Evolutionary conservation across 345 rosid genomes (phyloP), one percentile per base, ranked within the genome.

Genomic region (Rhodamnia rubescens): DNA sequence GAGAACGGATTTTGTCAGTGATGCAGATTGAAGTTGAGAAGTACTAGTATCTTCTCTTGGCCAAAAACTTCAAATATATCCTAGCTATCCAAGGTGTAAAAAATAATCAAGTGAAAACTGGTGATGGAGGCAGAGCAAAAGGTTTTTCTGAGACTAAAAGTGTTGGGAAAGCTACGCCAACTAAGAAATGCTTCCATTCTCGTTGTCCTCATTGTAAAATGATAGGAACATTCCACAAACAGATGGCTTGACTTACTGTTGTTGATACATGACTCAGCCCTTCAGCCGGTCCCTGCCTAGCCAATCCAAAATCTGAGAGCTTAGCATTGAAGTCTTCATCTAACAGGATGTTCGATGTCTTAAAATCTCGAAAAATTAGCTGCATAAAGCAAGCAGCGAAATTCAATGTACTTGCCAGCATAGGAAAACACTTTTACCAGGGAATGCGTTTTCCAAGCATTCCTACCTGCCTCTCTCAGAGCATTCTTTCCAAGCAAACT

Each of bases 231-330:
- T 69, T 44, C 78, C 47, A 36, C 47, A 36, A 18, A 69, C 78
- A 42, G 78, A 24, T 50, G 53, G 42, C 15, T 50, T 16, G 80
- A 89, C 98, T 93, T 90, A 95, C 99, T 80, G 95, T 75, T 85
- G 98, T 95, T 15, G 98, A 95, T 85, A 97, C 93, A 90, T 97
- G 98, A 64, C 96, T 94, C 51, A 89, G 92, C 83, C 98, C 98
- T 88, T 95, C 95, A 12, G 96, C 91, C 32, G 99, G 98, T 86
- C 99, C 99, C 91, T 91, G 95, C 86, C 98, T 92, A 59, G 98
- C 99, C 85, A 97, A 85, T 89, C 99, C 99, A 84, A 95, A 97
- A 89, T 97, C 98, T 9, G 99, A 97, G 87, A 97, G 98, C 87
- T 97, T 97, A 8, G 99, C 98, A 59, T 92, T 89, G 87, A 94